phyloP scores from a whole-genome alignment of 2,329 filamentous ascomycete genomes.

The Byssoonygena ceratinophila region DNA sequence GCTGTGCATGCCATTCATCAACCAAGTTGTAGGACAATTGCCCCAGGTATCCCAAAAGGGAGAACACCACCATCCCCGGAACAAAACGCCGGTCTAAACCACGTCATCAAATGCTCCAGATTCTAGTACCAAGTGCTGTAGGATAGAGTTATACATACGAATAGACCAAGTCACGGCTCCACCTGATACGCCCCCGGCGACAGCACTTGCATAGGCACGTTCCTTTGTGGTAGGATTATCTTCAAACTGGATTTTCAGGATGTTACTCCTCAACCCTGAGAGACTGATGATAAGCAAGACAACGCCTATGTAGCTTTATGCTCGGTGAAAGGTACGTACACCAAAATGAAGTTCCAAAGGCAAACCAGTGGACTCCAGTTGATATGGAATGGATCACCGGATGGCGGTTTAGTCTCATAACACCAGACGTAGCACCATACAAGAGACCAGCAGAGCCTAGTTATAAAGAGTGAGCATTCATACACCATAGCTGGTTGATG shows the following conservation, averaged over 20 bases:
- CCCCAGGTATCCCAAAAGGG: constrained; percentile 46
- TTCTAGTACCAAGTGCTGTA: background rate
- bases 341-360: constrained; percentile 66
- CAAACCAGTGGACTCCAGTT: constrained; percentile 70
- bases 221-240: constrained; percentile 48
- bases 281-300: constrained; percentile 18
- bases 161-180: constrained; percentile 47
- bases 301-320: constrained; percentile 13
- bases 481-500: background rate
- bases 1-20: constrained; percentile 38
- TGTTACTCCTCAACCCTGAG: constrained; percentile 34
- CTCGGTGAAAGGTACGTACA: constrained; percentile 40
- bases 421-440: constrained; percentile 58
- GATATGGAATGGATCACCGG: constrained; percentile 58
- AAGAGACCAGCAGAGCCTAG: constrained; percentile 52
- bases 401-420: constrained; percentile 57
- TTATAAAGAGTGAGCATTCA: background rate
- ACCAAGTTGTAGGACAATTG: constrained; percentile 47
- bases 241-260: constrained; percentile 41
- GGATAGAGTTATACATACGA: constrained; percentile 32
- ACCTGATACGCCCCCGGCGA: constrained; percentile 60
- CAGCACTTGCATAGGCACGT: constrained; percentile 54
- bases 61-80: constrained; percentile 51
- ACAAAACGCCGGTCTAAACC: constrained; percentile 47
- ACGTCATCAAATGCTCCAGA: constrained; percentile 4